These are phyloP conservation scores for Firmiana major DNA, from an alignment of 345 rosid species.

Conservation along the genomic window DNA sequence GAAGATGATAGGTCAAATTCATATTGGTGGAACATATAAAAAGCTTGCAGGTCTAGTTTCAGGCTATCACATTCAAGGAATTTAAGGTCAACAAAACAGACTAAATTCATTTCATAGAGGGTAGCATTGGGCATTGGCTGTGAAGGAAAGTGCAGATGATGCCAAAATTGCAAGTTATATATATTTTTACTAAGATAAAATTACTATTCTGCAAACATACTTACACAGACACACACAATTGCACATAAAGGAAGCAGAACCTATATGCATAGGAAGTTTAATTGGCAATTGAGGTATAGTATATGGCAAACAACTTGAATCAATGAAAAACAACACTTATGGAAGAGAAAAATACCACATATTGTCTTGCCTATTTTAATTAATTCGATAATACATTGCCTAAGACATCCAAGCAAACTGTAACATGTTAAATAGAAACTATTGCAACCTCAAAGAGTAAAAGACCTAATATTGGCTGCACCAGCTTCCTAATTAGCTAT, in stretches of 20 bases:
- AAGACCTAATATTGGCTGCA: background rate
- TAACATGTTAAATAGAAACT: background rate
- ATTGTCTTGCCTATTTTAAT: background rate
- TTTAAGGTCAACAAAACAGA: background rate
- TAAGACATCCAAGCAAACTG: background rate
- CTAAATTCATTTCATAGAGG: background rate
- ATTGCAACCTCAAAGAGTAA: background rate
- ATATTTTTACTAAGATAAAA: background rate
- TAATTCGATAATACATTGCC: background rate
- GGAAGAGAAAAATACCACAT: background rate
- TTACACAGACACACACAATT: background rate
- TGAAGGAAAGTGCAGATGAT: background rate
- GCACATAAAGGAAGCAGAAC: background rate
- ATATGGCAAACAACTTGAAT: background rate
- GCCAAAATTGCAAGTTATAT: background rate
- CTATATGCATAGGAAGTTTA: background rate
- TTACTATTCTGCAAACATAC: background rate
- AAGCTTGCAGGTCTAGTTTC: background rate
- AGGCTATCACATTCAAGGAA: background rate
- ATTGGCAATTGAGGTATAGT: background rate
- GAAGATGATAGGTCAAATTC: background rate
- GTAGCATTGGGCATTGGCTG: background rate
- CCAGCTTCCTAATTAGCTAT: background rate
- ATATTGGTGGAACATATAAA: background rate
- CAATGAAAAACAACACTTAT: background rate